Conservation (phyloP, 495 filamentous ascomycete species). For the Neurospora sp. region DNA sequence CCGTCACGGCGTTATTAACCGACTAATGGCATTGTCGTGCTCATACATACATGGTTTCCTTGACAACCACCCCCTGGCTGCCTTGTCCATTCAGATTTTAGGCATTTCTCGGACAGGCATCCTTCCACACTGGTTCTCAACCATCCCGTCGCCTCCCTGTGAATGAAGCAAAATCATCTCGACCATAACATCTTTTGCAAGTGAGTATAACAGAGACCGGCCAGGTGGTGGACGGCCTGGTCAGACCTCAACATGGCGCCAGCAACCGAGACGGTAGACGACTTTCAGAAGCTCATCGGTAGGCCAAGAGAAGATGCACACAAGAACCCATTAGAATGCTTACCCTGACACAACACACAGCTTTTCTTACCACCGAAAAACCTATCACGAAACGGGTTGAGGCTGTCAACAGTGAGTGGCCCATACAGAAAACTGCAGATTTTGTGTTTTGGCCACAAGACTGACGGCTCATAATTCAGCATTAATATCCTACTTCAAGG, state of each 20-base stretch:
- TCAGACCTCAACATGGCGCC: background rate
- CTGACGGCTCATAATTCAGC: slow-evolving; percentile 43
- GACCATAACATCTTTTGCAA: background rate
- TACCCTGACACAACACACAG: slow-evolving; percentile 4
- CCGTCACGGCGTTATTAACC: background rate
- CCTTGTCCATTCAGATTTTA: background rate
- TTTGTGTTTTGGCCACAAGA: slow-evolving; percentile 29
- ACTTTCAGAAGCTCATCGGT: slow-evolving; percentile 18
- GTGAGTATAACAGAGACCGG: background rate
- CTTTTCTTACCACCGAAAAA: slow-evolving; percentile 1
- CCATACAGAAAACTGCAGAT: slow-evolving; percentile 38
- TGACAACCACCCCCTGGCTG: background rate
- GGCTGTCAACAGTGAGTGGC: slow-evolving; percentile 26
- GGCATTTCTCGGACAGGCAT: background rate
- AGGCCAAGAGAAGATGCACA: slow-evolving; percentile 1
- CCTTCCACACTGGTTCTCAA: background rate
- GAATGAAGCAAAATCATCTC: background rate
- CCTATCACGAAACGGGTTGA: slow-evolving; percentile 14
- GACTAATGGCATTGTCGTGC: background rate
- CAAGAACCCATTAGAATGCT: background rate
- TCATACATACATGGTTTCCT: background rate
- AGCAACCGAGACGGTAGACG: slow-evolving; percentile 5
- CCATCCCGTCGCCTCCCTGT: background rate
- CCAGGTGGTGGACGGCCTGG: background rate
- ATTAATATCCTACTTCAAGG: slow-evolving; percentile 16